Evolutionary conservation across 768 basidiomycete genomes (phyloP).

Genomic region (Agaricus sinodeliciosus): DNA sequence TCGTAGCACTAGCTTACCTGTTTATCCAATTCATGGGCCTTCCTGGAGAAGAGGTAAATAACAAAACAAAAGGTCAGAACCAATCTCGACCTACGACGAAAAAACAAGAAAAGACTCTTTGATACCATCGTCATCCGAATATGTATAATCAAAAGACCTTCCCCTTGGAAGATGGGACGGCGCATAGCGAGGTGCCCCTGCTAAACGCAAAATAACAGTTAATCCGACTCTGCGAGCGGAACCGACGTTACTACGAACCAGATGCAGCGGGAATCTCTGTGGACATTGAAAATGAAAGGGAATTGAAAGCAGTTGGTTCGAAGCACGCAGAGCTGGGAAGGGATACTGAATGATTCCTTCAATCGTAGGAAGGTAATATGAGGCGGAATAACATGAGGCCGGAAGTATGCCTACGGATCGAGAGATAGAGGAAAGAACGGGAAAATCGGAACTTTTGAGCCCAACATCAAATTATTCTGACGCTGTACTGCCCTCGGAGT

Average conservation of each 20-base stretch:
- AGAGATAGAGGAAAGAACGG: background rate
- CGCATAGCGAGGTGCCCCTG: background rate
- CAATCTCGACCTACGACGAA: background rate
- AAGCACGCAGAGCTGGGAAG: no score
- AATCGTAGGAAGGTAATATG: no score
- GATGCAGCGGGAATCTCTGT: no score
- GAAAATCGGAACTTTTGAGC: no score
- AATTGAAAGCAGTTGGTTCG: no score
- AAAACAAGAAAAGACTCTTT: conserved; percentile 1
- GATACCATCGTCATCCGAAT: conserved; percentile 5
- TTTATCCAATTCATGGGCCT: conserved; percentile 1
- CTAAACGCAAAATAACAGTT: background rate
- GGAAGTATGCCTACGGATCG: no score
- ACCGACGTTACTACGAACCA: no score
- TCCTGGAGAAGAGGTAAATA: background rate
- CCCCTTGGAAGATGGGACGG: background rate
- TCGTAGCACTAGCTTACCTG: background rate
- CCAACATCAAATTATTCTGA: background rate
- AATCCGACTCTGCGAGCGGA: background rate
- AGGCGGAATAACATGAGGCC: no score
- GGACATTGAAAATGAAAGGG: no score
- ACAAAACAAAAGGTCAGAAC: background rate
- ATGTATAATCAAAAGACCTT: conserved; percentile 5
- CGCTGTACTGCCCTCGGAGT: no score
- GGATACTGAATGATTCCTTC: no score